Conservation (phyloP, 108 stramenopile genomes). For the Nitzschia palea region DNA sequence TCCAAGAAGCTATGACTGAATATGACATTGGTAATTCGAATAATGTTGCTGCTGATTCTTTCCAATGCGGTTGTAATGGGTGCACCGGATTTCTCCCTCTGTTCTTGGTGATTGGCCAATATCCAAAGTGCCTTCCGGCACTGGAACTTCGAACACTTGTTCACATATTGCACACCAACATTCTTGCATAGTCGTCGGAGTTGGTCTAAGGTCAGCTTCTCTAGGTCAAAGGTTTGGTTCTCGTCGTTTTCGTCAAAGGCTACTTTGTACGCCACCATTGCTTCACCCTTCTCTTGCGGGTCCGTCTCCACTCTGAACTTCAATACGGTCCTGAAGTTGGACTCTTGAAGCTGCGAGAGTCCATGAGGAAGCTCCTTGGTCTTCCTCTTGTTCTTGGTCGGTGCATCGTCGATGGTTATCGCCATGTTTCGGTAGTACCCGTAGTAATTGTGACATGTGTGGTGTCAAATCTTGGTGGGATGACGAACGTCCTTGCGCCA, state of each 20-base stretch:
- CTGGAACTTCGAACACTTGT: neutral
- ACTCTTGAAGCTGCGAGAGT: neutral
- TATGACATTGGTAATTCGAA: neutral
- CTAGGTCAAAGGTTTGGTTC: neutral
- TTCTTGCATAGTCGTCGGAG: neutral
- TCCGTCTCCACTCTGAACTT: neutral
- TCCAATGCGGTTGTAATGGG: neutral
- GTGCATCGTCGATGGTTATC: no score
- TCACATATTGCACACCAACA: no score
- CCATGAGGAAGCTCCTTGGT: neutral
- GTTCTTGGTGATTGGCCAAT: neutral
- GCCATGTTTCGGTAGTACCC: no score
- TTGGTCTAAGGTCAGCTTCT: neutral
- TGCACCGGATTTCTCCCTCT: neutral
- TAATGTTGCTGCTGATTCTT: neutral
- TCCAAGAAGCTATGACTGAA: neutral
- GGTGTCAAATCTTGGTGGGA: no score
- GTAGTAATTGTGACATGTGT: no score
- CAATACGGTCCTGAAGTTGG: neutral
- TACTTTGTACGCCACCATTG: no score
- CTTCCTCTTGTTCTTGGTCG: constrained; percentile 7
- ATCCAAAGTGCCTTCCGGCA: neutral
- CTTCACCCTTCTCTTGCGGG: neutral
- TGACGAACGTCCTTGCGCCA: no score
- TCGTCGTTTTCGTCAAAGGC: neutral